Percentiles rank a stretch among this genome's conserved stretches.
Evolutionary conservation across 306 rosid genomes (phyloP).

Genomic region (Medicago arabica): DNA sequence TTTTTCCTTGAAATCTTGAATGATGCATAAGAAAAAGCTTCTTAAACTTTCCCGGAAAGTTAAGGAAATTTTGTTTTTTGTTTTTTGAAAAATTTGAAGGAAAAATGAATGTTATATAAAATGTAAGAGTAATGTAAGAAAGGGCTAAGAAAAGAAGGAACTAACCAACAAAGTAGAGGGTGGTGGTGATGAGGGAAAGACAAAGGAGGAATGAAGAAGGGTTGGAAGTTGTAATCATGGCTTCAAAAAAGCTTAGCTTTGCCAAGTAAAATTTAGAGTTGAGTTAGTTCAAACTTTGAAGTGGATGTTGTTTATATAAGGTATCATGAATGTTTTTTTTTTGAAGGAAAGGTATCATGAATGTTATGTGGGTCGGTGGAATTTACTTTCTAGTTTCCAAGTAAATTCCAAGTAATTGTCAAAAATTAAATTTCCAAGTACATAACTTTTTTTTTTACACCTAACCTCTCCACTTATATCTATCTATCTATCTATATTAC

Average conservation of each 20-base stretch:
- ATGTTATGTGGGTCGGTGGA: too few species aligned
- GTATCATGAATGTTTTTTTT: too few species aligned
- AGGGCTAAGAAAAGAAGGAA: too few species aligned
- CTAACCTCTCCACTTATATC: not conserved
- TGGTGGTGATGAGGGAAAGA: conserved; percentile 45
- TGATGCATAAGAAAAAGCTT: too few species aligned
- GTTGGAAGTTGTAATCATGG: conserved; percentile 47
- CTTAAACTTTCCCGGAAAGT: too few species aligned
- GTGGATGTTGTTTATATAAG: conserved; percentile 24
- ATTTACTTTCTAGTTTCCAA: too few species aligned
- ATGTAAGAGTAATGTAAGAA: not conserved
- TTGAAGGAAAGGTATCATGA: too few species aligned
- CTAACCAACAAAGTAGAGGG: conserved; percentile 55
- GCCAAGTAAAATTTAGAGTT: too few species aligned
- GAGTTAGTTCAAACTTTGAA: not conserved
- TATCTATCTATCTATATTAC: too few species aligned
- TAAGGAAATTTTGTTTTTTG: too few species aligned
- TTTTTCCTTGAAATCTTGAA: conserved; percentile 13
- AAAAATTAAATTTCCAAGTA: not conserved
- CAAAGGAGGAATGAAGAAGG: conserved; percentile 44
- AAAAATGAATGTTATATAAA: not conserved
- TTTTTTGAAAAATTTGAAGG: not conserved
- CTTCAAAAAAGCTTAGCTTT: not conserved
- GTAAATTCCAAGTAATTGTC: not conserved
- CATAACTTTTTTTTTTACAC: not conserved